Conservation (phyloP, 441 rosid species). For the Viola pubescens region DNA sequence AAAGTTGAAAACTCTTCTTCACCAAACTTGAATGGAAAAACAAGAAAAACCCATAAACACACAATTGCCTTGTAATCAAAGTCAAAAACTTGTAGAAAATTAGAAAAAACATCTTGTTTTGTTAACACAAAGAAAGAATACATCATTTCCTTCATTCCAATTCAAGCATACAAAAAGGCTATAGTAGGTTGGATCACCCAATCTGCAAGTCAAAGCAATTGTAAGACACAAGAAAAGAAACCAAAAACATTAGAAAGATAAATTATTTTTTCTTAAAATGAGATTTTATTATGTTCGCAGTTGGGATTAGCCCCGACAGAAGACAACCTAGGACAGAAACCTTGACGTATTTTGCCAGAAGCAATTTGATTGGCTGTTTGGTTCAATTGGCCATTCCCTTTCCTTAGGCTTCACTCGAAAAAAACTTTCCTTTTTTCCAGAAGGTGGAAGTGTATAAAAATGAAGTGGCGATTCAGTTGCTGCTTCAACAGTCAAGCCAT, state of each 20-base stretch:
- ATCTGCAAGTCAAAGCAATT: constrained; percentile 44
- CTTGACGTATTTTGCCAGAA: constrained; percentile 1
- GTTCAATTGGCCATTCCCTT: constrained; percentile 35
- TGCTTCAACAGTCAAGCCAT: constrained; percentile 27
- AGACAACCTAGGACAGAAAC: constrained; percentile 15
- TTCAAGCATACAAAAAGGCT: constrained; percentile 42
- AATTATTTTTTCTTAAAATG: too few relatives aligned
- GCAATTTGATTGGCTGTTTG: constrained; percentile 19
- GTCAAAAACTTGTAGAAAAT: constrained; percentile 20
- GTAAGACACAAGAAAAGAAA: background rate
- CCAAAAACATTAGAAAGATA: background rate
- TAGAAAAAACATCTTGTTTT: background rate
- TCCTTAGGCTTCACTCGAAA: constrained; percentile 44
- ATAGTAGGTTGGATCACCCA: constrained; percentile 9
- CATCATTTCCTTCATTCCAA: constrained; percentile 40
- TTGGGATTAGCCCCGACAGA: constrained; percentile 23
- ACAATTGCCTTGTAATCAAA: constrained; percentile 17
- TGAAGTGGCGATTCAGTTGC: constrained; percentile 34
- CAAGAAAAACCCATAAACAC: background rate
- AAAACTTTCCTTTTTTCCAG: background rate
- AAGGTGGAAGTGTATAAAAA: constrained; percentile 28
- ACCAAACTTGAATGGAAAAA: constrained; percentile 20
- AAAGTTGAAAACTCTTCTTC: constrained; percentile 18
- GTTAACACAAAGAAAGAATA: constrained; percentile 1
- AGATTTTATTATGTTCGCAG: background rate